Evolutionary conservation across 2,329 filamentous ascomycete species (phyloP).

Genomic region (Penicillium paneum): DNA sequence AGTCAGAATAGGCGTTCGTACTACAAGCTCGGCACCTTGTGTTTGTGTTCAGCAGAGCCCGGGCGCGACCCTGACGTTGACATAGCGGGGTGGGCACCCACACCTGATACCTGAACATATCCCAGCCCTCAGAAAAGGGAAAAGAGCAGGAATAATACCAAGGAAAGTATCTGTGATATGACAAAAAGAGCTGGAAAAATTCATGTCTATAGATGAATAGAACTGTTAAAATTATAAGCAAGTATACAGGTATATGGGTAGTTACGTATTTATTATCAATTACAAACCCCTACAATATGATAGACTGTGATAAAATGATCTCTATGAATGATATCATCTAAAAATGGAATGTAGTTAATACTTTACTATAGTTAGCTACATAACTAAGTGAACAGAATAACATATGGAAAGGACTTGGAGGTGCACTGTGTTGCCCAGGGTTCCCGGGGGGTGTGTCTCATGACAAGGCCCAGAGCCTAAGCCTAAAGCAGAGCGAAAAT

Average conservation of each 20-base stretch:
- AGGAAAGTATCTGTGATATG: background rate
- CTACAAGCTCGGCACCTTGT: slow-evolving; percentile 1
- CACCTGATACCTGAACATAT: too few relatives aligned
- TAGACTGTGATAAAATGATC: background rate
- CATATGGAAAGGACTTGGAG: background rate
- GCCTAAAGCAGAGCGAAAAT: slow-evolving; percentile 24
- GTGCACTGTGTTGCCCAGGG: background rate
- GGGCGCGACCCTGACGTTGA: slow-evolving; percentile 3
- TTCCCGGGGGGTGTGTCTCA: background rate
- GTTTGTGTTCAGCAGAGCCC: background rate
- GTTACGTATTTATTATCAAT: background rate
- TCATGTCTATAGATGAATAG: background rate
- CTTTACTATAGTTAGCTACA: too few relatives aligned
- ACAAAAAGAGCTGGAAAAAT: background rate
- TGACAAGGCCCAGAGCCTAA: slow-evolving; percentile 15
- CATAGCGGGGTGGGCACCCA: slow-evolving; percentile 5
- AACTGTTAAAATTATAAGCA: background rate
- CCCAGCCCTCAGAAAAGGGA: background rate
- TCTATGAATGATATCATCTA: background rate
- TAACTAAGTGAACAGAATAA: background rate
- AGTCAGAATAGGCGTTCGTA: background rate
- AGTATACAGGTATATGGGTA: background rate
- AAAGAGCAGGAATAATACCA: background rate
- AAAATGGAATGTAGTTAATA: background rate
- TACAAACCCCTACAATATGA: background rate